Base-by-base conservation (phyloP, 768 basidiomycete species). In the Pholiota molesta region DNA sequence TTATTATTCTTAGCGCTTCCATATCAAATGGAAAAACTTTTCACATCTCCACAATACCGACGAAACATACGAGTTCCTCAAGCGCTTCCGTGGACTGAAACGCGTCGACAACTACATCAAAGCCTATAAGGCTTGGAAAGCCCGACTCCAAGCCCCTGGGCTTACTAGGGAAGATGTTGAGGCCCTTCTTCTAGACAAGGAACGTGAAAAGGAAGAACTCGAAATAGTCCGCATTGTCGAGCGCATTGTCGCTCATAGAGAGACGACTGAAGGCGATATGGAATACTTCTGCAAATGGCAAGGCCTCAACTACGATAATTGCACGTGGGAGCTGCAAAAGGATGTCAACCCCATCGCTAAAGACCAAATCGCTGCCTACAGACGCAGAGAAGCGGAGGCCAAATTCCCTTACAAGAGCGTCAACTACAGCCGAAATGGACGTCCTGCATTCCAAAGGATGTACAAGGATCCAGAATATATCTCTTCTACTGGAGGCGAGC, bases 31-130 rank as follows among this genome's bases (percentile, higher is more conserved):
- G 97, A 98, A 99, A 76, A 89, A 88, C 68, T 99, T 95, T 75
- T 97, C 95, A 10, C 97, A 99, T 73, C 83, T 99, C 16, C 97
- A 99, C 80, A 98, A 99, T 72, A 99, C 97, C n/a, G 97, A 99
- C 72, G 97, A 99, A 77, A 90, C 90, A 16, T 97, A 98, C 79
- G 90, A 95, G 71, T 98, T 97, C 75, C 80, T 99, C 62, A 98
- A 97, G 75, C 87, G 91, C 26, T 99, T 91, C 85, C 92, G 89
- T 72, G 97, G 97, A 28, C 82, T 97, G 67, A 99, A 99, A 75
- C 92, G 95, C 55, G 94, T 99, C 64, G 97, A 99, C 78, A 99
- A 99, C 77, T 99, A 99, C 76, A 97, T 99, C 85, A 97, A 96
- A 72, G 85, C 86, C 35, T 92, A 91, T 78, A 92, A 91, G 71